Conservation (phyloP, 2,329 filamentous ascomycete genomes). For the Cytospora piceae region DNA sequence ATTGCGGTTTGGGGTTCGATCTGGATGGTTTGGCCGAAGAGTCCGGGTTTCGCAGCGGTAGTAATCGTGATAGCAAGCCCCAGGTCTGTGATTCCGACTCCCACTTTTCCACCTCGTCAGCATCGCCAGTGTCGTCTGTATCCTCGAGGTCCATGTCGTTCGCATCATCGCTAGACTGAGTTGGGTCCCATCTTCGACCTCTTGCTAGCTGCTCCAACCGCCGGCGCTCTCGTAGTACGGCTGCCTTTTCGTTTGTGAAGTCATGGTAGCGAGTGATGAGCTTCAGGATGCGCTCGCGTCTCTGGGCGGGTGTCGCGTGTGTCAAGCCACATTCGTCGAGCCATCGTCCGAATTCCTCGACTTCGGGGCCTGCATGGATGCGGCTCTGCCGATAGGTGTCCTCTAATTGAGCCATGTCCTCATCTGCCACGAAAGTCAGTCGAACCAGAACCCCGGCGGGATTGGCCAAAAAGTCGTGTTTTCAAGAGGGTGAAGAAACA, state of each 20-base stretch:
- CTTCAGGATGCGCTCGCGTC: slow-evolving; percentile 68
- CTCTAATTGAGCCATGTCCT: slow-evolving; percentile 40
- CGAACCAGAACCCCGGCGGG: background rate
- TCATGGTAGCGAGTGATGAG: slow-evolving; percentile 69
- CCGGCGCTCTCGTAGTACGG: slow-evolving; percentile 47
- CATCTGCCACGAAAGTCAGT: slow-evolving; percentile 24
- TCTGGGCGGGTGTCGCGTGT: slow-evolving; percentile 54
- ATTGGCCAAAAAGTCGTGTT: background rate
- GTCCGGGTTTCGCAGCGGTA: slow-evolving; percentile 68
- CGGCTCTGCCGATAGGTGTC: slow-evolving; percentile 37
- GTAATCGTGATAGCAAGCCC: slow-evolving; percentile 78
- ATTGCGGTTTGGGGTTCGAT: slow-evolving; percentile 35
- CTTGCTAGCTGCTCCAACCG: slow-evolving; percentile 40
- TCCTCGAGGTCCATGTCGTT: slow-evolving; percentile 63
- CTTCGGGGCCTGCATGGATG: slow-evolving; percentile 75
- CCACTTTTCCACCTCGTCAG: slow-evolving; percentile 63
- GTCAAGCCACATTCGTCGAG: slow-evolving; percentile 74
- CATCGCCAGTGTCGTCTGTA: slow-evolving; percentile 41
- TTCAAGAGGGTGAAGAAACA: slow-evolving; percentile 11
- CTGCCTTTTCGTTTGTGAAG: slow-evolving; percentile 53
- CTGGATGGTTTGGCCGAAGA: slow-evolving; percentile 34
- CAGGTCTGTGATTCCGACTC: slow-evolving; percentile 88
- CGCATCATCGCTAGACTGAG: slow-evolving; percentile 45
- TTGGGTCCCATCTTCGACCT: slow-evolving; percentile 39
- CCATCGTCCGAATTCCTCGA: slow-evolving; percentile 82